Conservation (phyloP, 176 grass and related monocot genomes). For the Puccinellia tenuiflora region DNA sequence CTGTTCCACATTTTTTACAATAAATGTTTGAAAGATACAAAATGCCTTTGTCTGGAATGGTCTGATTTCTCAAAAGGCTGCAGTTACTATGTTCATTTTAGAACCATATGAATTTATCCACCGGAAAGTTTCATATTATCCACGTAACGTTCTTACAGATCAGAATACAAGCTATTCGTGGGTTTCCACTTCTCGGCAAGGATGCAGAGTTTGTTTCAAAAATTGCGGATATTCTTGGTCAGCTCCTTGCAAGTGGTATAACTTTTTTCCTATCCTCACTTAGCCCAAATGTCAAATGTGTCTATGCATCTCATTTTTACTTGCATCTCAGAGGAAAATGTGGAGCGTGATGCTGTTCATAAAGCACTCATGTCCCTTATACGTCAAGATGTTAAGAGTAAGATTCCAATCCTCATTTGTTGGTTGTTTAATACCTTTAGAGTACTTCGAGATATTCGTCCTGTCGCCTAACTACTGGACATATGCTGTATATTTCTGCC, state of each 20-base stretch:
- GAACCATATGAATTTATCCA: background rate
- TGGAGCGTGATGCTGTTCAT: constrained; percentile 98
- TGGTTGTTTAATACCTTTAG: background rate
- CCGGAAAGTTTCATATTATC: constrained; percentile 6
- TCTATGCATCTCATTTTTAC: constrained; percentile 16
- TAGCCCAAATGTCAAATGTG: constrained; percentile 1
- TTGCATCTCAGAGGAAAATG: constrained; percentile 77
- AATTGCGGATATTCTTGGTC: constrained; percentile 96
- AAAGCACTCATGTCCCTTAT: constrained; percentile 94
- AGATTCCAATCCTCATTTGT: constrained; percentile 9
- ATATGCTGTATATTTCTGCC: background rate
- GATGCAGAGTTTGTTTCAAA: constrained; percentile 83
- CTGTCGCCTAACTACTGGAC: constrained; percentile 6
- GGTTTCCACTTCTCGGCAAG: constrained; percentile 94
- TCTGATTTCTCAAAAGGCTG: constrained; percentile 9
- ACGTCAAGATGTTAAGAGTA: constrained; percentile 97
- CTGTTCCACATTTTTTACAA: background rate
- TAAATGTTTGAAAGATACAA: constrained; percentile 6
- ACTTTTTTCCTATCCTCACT: constrained; percentile 23
- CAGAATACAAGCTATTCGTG: constrained; percentile 97
- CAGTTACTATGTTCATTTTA: background rate
- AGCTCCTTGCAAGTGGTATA: constrained; percentile 82
- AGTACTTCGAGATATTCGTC: background rate
- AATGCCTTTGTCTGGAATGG: background rate
- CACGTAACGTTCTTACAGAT: constrained; percentile 51